Percentiles rank a stretch among this genome's conserved stretches.
Conservation (phyloP, 345 rosid genomes). For the Microcos paniculata region DNA sequence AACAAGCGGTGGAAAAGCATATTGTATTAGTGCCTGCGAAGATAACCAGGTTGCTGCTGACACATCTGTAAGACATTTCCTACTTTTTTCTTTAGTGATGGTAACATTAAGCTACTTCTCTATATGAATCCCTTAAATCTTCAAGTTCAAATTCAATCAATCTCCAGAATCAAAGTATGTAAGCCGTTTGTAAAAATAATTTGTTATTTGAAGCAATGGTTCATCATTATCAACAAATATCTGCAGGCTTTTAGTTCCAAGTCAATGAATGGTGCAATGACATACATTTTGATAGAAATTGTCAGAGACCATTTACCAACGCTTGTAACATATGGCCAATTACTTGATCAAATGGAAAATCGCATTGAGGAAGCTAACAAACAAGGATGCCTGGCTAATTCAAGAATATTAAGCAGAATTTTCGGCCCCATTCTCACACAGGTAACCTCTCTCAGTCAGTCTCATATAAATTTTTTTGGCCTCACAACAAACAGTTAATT, state of each 20-base stretch:
- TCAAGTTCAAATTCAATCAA: too few species aligned
- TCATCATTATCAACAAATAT: neutral
- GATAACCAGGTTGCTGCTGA: constrained; percentile 20
- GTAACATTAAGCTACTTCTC: neutral
- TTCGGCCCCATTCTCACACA: constrained; percentile 14
- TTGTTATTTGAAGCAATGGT: neutral
- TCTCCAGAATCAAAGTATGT: too few species aligned
- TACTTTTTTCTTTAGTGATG: neutral
- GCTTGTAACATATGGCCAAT: neutral
- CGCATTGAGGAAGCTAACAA: neutral
- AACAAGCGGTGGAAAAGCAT: constrained; percentile 19
- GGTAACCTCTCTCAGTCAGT: neutral
- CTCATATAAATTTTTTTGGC: neutral
- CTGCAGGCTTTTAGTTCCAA: constrained; percentile 18
- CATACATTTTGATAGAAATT: constrained; percentile 2
- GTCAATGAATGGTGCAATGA: constrained; percentile 15
- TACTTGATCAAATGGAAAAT: neutral
- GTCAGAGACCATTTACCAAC: neutral
- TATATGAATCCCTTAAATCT: too few species aligned
- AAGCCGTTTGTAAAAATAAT: neutral
- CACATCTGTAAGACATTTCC: constrained; percentile 5
- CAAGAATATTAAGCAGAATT: neutral
- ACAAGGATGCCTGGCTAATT: constrained; percentile 1
- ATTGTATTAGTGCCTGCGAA: constrained; percentile 11
- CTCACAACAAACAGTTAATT: too few species aligned